These are phyloP conservation scores for Cryphonectria japonica DNA, from an alignment of 2,329 filamentous ascomycete species.

Conservation along the genomic window DNA sequence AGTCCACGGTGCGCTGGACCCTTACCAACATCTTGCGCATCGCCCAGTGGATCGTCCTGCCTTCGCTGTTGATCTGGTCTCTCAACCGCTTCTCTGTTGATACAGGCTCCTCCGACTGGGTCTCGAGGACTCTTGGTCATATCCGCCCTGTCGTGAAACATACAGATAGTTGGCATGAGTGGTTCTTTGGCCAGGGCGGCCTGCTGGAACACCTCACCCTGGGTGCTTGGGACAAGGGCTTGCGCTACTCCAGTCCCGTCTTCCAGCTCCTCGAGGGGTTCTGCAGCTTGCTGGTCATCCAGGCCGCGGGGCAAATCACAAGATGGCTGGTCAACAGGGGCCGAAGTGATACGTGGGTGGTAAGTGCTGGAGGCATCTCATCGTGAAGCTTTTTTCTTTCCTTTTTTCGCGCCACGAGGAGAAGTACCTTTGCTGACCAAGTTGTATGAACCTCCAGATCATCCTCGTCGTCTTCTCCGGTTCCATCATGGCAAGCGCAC, in stretches of 20 bases:
- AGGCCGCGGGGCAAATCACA: constrained; percentile 91
- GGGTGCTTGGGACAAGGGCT: constrained; percentile 83
- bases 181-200: constrained; percentile 86
- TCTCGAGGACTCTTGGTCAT: constrained; percentile 75
- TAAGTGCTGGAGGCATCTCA: constrained; percentile 49
- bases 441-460: constrained; percentile 61
- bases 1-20: constrained; percentile 74
- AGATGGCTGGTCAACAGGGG: constrained; percentile 93
- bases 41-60: constrained; percentile 86
- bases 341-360: constrained; percentile 95
- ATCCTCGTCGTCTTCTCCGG: constrained; percentile 84
- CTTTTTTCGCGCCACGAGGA: constrained; percentile 3
- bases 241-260: constrained; percentile 89
- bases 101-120: constrained; percentile 76
- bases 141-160: constrained; percentile 60
- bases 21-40: constrained; percentile 71
- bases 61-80: constrained; percentile 88
- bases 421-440: constrained; percentile 39
- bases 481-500: constrained; percentile 87
- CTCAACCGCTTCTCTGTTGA: constrained; percentile 95
- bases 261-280: constrained; percentile 97
- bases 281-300: constrained; percentile 93
- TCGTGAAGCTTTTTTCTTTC: neutral
- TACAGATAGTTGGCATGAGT: constrained; percentile 73
- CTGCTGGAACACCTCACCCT: constrained; percentile 79